A percentile compares a stretch with the other conserved stretches of the same genome.
These are phyloP conservation scores for Daldinia grandis DNA, from an alignment of 495 filamentous ascomycete species.

Conservation along the genomic window DNA sequence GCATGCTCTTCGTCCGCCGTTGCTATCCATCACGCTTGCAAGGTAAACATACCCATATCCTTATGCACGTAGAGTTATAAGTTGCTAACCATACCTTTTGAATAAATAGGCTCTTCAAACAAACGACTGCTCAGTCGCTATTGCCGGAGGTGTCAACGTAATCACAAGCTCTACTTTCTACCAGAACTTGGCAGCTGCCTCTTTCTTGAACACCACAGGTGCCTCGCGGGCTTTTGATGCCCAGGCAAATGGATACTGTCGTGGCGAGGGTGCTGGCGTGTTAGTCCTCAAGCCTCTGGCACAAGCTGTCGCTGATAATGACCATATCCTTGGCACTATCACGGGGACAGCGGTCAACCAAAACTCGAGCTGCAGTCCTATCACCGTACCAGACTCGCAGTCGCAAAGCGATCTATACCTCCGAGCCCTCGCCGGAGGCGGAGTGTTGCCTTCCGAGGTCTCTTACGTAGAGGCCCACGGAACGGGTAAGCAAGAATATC, in stretches of 20 bases:
- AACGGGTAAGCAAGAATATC: conserved; percentile 34
- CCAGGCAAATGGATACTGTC: conserved; percentile 64
- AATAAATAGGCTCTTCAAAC: conserved; percentile 41
- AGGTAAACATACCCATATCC: conserved; percentile 12
- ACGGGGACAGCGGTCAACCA: conserved; percentile 60
- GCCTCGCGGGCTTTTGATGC: conserved; percentile 50
- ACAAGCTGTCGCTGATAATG: conserved; percentile 52
- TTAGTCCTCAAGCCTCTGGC: conserved; percentile 61
- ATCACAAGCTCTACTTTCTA: conserved; percentile 40
- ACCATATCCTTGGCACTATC: conserved; percentile 64
- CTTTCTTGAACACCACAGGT: conserved; percentile 52
- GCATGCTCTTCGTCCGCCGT: conserved; percentile 61
- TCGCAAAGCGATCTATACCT: conserved; percentile 48
- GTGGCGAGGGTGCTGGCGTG: conserved; percentile 64
- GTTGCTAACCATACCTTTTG: background rate
- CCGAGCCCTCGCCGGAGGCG: conserved; percentile 29
- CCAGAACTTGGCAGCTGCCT: conserved; percentile 51
- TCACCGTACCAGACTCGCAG: conserved; percentile 49
- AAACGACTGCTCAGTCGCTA: conserved; percentile 51
- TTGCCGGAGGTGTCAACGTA: conserved; percentile 51
- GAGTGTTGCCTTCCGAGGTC: conserved; percentile 25
- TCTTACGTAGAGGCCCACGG: conserved; percentile 58
- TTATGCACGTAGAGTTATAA: too few species aligned
- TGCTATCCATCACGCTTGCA: conserved; percentile 55
- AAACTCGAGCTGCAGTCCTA: conserved; percentile 44